A percentile compares a stretch with the other conserved stretches of the same genome.
These are phyloP conservation scores for Neospermospora avenae DNA, from an alignment of 2,329 filamentous ascomycete genomes.

Conservation along the genomic window DNA sequence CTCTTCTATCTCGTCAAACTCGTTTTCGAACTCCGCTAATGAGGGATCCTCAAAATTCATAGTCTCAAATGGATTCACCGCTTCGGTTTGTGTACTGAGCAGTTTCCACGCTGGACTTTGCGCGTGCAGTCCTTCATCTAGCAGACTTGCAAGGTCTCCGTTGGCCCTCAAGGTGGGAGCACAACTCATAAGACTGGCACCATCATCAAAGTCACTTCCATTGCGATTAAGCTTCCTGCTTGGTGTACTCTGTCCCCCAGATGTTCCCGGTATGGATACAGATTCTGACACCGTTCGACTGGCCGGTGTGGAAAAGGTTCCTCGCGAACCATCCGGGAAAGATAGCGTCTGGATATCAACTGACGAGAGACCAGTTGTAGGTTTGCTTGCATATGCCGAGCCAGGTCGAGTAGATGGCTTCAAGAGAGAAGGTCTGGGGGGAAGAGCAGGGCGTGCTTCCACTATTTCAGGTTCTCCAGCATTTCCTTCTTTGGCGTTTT, in stretches of 20 bases:
- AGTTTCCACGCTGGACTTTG: slow-evolving; percentile 68
- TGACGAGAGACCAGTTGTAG: slow-evolving; percentile 82
- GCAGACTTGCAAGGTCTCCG: slow-evolving; percentile 77
- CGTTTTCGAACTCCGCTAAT: slow-evolving; percentile 65
- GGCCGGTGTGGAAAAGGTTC: slow-evolving; percentile 53
- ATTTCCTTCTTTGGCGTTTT: not conserved
- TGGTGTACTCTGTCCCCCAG: slow-evolving; percentile 26
- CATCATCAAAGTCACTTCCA: slow-evolving; percentile 49
- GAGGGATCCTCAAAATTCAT: slow-evolving; percentile 47
- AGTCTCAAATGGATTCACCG: slow-evolving; percentile 58
- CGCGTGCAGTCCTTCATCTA: slow-evolving; percentile 66
- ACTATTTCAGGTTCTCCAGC: slow-evolving; percentile 29
- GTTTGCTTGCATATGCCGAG: slow-evolving; percentile 50
- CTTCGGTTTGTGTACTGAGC: slow-evolving; percentile 59
- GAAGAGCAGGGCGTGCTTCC: slow-evolving; percentile 42
- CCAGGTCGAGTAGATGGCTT: slow-evolving; percentile 23
- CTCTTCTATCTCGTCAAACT: slow-evolving; percentile 74
- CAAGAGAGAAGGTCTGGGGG: slow-evolving; percentile 42
- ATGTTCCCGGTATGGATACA: slow-evolving; percentile 26
- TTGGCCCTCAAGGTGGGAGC: slow-evolving; percentile 47
- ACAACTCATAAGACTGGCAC: slow-evolving; percentile 47
- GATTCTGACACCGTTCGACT: slow-evolving; percentile 33
- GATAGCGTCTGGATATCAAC: slow-evolving; percentile 76
- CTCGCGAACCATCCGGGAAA: slow-evolving; percentile 65
- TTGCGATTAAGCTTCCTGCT: slow-evolving; percentile 34